Evolutionary conservation across 371 early-diverging fungal genomes (phyloP), one percentile per base, ranked within the genome.

Genomic region (Capniomyces stellatus): DNA sequence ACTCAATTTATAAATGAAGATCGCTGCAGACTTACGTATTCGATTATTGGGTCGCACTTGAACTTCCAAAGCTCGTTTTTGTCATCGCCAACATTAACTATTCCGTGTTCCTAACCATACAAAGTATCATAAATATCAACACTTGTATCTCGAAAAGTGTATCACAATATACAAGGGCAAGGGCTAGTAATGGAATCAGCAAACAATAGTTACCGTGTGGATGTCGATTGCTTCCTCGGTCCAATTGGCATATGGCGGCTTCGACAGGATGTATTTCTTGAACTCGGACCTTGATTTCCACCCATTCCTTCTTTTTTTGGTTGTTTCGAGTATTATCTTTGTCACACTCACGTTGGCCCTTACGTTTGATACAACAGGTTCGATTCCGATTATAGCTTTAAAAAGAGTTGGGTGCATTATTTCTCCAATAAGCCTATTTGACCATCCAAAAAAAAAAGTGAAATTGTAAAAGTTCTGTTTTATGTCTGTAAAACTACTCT

Each of bases 361-460:
- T 13, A 13, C 40, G 13, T n/a, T 40, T 12, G 13, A 13, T 40
- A 44, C 22, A 44, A 44, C 44, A 22, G 44, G 44, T n/a, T 44
- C 44, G 44, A 44, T 25, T 22, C 10, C 19, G 19, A 44, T 10
- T 19, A 44, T 44, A 12, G 12, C 44, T 25, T 10, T 44, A 19
- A 44, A 44, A 10, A n/a, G 19, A 8, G 25, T 10, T 10, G 44
- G 44, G 19, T 21, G 10, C 25, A 65, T 51, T 10, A 57, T 46
- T 29, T 65, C 65, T 1, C 60, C 56, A 8, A 65, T 43, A 15
- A 65, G 58, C 46, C 35, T 35, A n/a, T n/a, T n/a, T n/a, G n/a
- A n/a, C n/a, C n/a, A n/a, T n/a, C n/a, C n/a, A n/a, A n/a, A n/a
- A n/a, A n/a, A n/a, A n/a, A n/a, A n/a, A n/a, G n/a, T n/a, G n/a